Conservation (phyloP, 805 yeast species). For the Candida sphagnicola region DNA sequence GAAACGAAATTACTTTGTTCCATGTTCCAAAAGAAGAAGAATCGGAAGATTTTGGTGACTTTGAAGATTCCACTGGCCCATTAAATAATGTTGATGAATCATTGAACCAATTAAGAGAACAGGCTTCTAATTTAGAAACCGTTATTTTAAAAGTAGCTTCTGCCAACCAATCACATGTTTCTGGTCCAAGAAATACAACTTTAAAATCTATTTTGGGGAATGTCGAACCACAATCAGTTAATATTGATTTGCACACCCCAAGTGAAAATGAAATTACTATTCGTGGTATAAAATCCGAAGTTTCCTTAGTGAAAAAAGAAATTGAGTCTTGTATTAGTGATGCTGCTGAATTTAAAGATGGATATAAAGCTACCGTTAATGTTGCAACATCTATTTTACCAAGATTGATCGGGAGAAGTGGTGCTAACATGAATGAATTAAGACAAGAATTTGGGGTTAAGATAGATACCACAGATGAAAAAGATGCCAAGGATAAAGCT, state of each 20-base stretch:
- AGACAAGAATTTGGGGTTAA: slow-evolving; percentile 72
- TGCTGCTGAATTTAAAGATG: slow-evolving; percentile 46
- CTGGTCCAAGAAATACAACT: slow-evolving; percentile 61
- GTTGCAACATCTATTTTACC: slow-evolving; percentile 69
- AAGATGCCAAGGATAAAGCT: slow-evolving; percentile 21
- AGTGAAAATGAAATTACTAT: slow-evolving; percentile 54
- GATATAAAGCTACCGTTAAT: slow-evolving; percentile 43
- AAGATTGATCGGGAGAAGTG: slow-evolving; percentile 87
- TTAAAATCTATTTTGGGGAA: slow-evolving; percentile 40
- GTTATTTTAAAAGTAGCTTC: slow-evolving; percentile 49
- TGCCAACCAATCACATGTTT: slow-evolving; percentile 49
- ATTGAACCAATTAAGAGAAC: slow-evolving; percentile 55
- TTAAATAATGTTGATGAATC: slow-evolving; percentile 52
- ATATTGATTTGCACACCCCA: slow-evolving; percentile 43
- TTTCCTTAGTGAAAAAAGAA: slow-evolving; percentile 48
- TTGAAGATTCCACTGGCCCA: slow-evolving; percentile 58
- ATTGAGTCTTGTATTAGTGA: slow-evolving; percentile 54
- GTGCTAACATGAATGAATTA: slow-evolving; percentile 64
- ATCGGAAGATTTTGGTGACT: slow-evolving; percentile 37
- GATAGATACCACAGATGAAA: slow-evolving; percentile 63
- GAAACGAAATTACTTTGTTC: slow-evolving; percentile 52
- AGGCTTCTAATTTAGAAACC: slow-evolving; percentile 50
- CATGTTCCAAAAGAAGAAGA: slow-evolving; percentile 40
- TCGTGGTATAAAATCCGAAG: slow-evolving; percentile 68
- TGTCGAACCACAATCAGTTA: slow-evolving; percentile 36